Base-by-base conservation (phyloP, 73 alveolate species). In the Uronychia setigera region DNA sequence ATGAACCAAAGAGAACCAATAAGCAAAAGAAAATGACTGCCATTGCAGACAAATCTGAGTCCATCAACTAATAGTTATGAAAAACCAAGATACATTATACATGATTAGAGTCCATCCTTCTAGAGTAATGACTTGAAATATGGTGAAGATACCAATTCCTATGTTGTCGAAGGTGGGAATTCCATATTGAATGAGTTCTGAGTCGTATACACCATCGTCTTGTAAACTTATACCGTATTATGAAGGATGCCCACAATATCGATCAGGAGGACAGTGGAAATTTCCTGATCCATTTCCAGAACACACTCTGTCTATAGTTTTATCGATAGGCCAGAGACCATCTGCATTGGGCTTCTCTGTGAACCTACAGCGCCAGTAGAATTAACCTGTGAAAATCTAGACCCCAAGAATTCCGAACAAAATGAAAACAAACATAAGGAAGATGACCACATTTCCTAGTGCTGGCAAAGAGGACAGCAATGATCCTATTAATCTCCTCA, bases 51-150 rank as follows among this genome's bases (percentile, higher is more conserved):
- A 58, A 25, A 35, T 76, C 86, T 1, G 86, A 83, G 46, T 78
- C 86, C 91, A 85, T 46, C 5, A 46, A 19, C 67, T 46, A 46
- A 46, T 34, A 31, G 1, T 1, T 46, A 58, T 27, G 26, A 67
- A 58, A 14, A 58, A 58, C 59, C 26, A 67, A 29, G 13, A 74
- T 83, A 83, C 79, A 74, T 78, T 86, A 33, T 81, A 58, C 96
- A 91, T 91, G 76, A 91, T 34, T 11, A 58, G 80, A 19, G 91
- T 34, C 93, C 96, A 91, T 30, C 87, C 88, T 31, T 86, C 93
- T 32, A 75, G 29, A 0, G 91, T 86, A 0, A 91, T 87, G 33
- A 35, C 75, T 76, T 76, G 79, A 32, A 91, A 87, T 0, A 91
- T 87, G 1, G 88, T 83, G 31, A 91, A 32, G 35, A 91, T 60